Evolutionary conservation across 345 rosid species (phyloP), one percentile per base, ranked within the genome.

Genomic region (Eucalyptus albens): DNA sequence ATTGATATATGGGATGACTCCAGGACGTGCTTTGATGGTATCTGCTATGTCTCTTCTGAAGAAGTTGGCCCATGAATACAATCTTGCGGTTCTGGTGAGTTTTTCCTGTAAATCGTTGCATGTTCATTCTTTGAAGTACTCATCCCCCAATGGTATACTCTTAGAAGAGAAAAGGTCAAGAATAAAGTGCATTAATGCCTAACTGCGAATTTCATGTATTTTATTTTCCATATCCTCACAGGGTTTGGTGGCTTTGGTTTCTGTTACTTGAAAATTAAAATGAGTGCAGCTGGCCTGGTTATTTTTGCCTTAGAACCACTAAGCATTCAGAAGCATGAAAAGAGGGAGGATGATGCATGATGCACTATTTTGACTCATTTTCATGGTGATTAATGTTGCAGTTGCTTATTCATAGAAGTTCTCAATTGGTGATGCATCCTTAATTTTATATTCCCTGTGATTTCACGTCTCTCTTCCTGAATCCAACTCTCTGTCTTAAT

Each of bases 1-100:
- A n/a, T 86, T 29, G 72, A 47, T 50, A 50, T 91, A n/a, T 86
- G 85, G 82, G 89, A 87, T 88, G 42, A 29, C 53, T 88, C 56
- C 93, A 96, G 99, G 97, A 90, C 96, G 91, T 69, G 95, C 96
- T 94, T 91, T 97, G 90, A 97, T 96, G 98, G 89, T 92, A 62
- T 94, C 97, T 85, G 94, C 92, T 91, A 98, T 98, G 67, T 89
- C 90, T 90, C 86, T 97, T 91, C 96, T 97, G 69, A 97, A 97
- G 94, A 95, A 96, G 94, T 91, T 97, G 87, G 97, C 98, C 47
- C 94, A 96, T 89, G 96, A 95, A 92, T 94, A 94, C 89, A 95
- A 92, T 90, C 89, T 95, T 27, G 97, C 95, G 0, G 89, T 94
- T 33, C 93, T 95, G 93, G 99, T 96, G 92, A 91, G 91, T 88